Percentiles rank a stretch among this genome's conserved stretches.
These are phyloP conservation scores for Thelephora ganbajun DNA, from an alignment of 768 basidiomycete genomes.

Conservation along the genomic window DNA sequence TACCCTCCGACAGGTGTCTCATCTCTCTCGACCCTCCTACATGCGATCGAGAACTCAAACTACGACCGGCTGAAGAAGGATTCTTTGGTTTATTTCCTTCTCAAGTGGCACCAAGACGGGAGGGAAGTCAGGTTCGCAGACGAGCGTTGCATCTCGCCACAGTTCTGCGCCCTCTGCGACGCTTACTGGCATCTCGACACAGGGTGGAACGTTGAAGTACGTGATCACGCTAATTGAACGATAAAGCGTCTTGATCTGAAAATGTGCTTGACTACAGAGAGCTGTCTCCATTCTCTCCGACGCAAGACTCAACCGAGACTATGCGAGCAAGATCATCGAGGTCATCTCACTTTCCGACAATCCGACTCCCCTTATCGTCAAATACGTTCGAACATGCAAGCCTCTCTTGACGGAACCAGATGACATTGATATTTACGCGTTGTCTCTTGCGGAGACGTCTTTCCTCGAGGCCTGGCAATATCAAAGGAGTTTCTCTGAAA, in stretches of 20 bases:
- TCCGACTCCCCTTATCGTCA: slow-evolving; percentile 43
- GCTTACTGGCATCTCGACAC: slow-evolving; percentile 78
- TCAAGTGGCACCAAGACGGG: slow-evolving; percentile 67
- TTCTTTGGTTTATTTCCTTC: slow-evolving; percentile 65
- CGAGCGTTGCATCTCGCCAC: slow-evolving; percentile 57
- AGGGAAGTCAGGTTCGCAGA: slow-evolving; percentile 35
- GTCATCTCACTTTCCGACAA: slow-evolving; percentile 37
- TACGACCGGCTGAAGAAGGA: slow-evolving; percentile 74
- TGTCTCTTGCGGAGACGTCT: slow-evolving; percentile 52
- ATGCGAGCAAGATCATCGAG: slow-evolving; percentile 64
- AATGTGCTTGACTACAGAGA: slow-evolving; percentile 23
- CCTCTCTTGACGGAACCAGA: slow-evolving; percentile 54
- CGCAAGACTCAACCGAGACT: slow-evolving; percentile 59
- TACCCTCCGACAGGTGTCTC: slow-evolving; percentile 54
- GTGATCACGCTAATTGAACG: slow-evolving; percentile 16
- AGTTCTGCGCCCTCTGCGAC: slow-evolving; percentile 62
- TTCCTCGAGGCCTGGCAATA: slow-evolving; percentile 66
- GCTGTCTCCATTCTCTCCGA: slow-evolving; percentile 67
- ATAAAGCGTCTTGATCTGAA: no score
- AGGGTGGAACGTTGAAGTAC: slow-evolving; percentile 47
- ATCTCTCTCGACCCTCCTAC: slow-evolving; percentile 41
- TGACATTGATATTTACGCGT: slow-evolving; percentile 56
- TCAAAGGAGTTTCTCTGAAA: slow-evolving; percentile 56
- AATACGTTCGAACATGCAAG: slow-evolving; percentile 64
- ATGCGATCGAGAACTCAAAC: slow-evolving; percentile 41